Evolutionary conservation across 108 stramenopile genomes (phyloP), one percentile per base, ranked within the genome.

Genomic region (Epipyxis sp.): DNA sequence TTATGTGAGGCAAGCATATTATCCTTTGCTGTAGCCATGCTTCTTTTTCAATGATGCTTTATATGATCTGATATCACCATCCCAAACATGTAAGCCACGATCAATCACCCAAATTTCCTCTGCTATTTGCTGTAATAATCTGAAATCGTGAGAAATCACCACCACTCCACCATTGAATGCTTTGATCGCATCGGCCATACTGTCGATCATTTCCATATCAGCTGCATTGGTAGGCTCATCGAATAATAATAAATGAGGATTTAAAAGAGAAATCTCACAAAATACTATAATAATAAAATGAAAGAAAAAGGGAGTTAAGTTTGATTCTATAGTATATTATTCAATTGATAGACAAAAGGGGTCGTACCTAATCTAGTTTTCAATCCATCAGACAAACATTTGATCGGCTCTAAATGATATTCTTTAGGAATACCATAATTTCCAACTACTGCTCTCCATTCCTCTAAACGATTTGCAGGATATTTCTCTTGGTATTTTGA

Each of bases 391-490:
- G 46, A 54, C 34, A 41, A 39, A 1, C 46, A 42, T 65, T 62
- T 71, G 76, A 78, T 81, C 69, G 81, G 62, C 78, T 59, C 67
- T 39, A 85, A 76, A 59, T 85, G 84, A 1, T 79, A 76, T 13
- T 85, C 84, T 20, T 78, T 79, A 6, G 82, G 80, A 39, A 85
- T 83, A 10, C 84, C 84, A 77, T 83, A 85, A n/a, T 79, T 77
- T 35, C 84, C 84, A 44, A 85, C 84, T 50, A 77, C 79, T 44
- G 78, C 78, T 30, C 84, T 54, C 84, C 84, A 85, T 40, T 85
- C 82, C 80, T 85, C 82, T 3, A 83, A 76, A 68, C 82, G 80
- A n/a, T 77, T 76, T 0, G 72, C 58, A 16, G 84, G 82, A 62
- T 77, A 85, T 39, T 62, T 72, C 1, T 85, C 42, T 1, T 80